phyloP scores from a whole-genome alignment of 2,329 filamentous ascomycete genomes.

The Alternaria incomplexa region DNA sequence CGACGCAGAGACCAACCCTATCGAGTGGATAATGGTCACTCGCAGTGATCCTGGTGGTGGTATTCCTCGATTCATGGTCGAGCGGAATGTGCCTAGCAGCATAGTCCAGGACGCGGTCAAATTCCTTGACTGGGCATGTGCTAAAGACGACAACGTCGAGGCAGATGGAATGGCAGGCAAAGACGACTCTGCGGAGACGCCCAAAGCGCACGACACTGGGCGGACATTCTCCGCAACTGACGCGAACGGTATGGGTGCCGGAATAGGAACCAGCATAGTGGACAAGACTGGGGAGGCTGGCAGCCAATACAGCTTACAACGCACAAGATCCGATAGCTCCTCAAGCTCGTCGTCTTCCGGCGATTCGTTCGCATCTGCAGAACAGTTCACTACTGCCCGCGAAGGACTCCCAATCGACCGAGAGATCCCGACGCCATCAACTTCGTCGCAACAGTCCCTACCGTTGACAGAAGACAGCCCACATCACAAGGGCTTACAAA shows the following conservation, averaged over 20 bases:
- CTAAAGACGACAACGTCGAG: slow-evolving; percentile 51
- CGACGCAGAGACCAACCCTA: slow-evolving; percentile 64
- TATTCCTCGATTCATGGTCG: slow-evolving; percentile 90
- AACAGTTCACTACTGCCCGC: slow-evolving; percentile 49
- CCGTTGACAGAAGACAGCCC: slow-evolving; percentile 19
- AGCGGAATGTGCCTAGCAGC: slow-evolving; percentile 80
- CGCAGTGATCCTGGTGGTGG: slow-evolving; percentile 87
- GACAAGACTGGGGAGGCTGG: slow-evolving; percentile 27
- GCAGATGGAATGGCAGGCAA: slow-evolving; percentile 28
- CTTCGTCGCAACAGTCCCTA: slow-evolving; percentile 31
- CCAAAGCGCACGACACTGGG: slow-evolving; percentile 22
- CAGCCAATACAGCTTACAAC: slow-evolving; percentile 20
- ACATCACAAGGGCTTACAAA: slow-evolving; percentile 63
- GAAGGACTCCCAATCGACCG: slow-evolving; percentile 34
- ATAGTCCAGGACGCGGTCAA: slow-evolving; percentile 81
- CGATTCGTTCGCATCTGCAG: slow-evolving; percentile 52
- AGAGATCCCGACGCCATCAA: slow-evolving; percentile 35
- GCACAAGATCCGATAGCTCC: slow-evolving; percentile 35
- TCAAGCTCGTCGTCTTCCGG: slow-evolving; percentile 31
- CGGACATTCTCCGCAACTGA: slow-evolving; percentile 36
- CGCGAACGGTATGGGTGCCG: slow-evolving; percentile 45
- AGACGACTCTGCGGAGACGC: slow-evolving; percentile 14
- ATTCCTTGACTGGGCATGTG: slow-evolving; percentile 78
- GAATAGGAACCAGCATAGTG: slow-evolving; percentile 46
- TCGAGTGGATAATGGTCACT: slow-evolving; percentile 95